These are phyloP conservation scores for Mikania micrantha DNA, from an alignment of 129 eudicot species.

Conservation along the genomic window DNA sequence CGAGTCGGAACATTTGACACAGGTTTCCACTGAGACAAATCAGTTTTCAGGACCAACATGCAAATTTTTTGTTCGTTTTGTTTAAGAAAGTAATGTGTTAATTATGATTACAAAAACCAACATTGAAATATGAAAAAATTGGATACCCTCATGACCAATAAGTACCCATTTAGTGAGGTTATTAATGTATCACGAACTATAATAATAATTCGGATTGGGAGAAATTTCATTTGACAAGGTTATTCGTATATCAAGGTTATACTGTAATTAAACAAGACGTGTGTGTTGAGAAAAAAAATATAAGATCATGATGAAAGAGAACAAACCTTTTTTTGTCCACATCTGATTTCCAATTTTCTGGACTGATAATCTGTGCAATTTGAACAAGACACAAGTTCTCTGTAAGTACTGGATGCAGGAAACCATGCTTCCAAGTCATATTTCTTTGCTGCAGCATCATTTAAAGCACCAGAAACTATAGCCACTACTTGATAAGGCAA, in stretches of 20 bases:
- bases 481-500: slow-evolving; percentile 80
- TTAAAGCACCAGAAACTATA: slow-evolving; percentile 86
- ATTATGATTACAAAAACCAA: not conserved
- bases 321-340: slow-evolving; percentile 82
- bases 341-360: slow-evolving; percentile 72
- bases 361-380: slow-evolving; percentile 95
- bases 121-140: not conserved
- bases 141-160: no score
- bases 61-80: not conserved
- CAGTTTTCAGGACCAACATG: no score
- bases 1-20: no score
- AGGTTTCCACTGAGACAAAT: no score
- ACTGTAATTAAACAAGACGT: not conserved
- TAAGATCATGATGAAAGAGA: not conserved
- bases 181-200: no score
- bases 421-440: slow-evolving; percentile 96
- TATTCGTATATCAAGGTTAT: no score
- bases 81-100: not conserved
- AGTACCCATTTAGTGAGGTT: no score
- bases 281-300: no score
- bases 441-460: slow-evolving; percentile 96
- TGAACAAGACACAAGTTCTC: slow-evolving; percentile 96
- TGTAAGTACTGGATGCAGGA: slow-evolving; percentile 72
- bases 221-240: no score
- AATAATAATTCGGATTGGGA: no score